Conservation (phyloP, 768 basidiomycete species). For the Termitomyces sp. region DNA sequence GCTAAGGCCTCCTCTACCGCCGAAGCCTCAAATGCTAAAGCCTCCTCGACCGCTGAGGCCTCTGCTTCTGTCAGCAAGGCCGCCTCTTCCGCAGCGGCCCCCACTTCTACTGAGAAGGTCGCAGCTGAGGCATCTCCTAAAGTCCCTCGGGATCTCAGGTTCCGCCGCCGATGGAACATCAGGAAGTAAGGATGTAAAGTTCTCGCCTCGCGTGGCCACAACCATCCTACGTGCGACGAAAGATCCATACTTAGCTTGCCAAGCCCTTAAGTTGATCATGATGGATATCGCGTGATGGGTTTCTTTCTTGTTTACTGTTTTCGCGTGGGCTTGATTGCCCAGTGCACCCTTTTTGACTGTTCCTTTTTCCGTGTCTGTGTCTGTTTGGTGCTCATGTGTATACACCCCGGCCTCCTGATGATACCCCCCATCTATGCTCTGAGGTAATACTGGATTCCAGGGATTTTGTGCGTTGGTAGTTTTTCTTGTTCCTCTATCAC, state of each 20-base stretch:
- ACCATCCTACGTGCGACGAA: neutral
- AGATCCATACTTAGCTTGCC: neutral
- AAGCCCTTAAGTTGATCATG: neutral
- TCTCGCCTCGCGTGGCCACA: neutral
- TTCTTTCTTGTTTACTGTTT: neutral
- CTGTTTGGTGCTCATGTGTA: neutral
- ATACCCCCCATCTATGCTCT: constrained; percentile 3
- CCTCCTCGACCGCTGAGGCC: neutral
- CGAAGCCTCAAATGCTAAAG: too few species aligned
- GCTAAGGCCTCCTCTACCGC: neutral
- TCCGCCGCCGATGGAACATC: neutral
- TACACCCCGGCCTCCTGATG: neutral
- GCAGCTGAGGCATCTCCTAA: neutral
- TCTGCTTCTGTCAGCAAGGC: neutral
- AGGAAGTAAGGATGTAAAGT: neutral
- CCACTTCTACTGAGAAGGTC: neutral
- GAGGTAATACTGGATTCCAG: constrained; percentile 7
- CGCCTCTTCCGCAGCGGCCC: neutral
- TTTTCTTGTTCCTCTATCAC: constrained; percentile 6
- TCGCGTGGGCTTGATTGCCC: constrained; percentile 5
- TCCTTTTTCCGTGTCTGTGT: neutral
- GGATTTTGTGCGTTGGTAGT: too few species aligned
- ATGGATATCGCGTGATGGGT: neutral
- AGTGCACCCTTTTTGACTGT: neutral
- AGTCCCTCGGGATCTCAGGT: neutral